These are phyloP conservation scores for Osmanthus fragrans DNA, from an alignment of 257 asterid species.

Conservation along the genomic window DNA sequence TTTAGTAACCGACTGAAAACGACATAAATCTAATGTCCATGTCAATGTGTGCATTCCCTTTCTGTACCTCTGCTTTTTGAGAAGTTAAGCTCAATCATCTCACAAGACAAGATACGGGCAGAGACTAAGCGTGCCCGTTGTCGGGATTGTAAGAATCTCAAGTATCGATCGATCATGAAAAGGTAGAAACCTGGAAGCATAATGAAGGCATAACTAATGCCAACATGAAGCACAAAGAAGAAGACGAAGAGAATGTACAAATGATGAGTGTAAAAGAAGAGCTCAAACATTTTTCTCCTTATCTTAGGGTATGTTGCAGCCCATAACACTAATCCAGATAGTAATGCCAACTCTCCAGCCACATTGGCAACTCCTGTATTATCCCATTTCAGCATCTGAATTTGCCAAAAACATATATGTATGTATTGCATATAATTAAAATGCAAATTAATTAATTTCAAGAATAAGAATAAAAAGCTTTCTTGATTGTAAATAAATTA, in stretches of 20 bases:
- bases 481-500: conserved; percentile 15
- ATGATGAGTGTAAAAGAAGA: conserved; percentile 87
- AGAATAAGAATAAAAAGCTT: neutral
- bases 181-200: conserved; percentile 90
- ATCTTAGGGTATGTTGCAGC: conserved; percentile 60
- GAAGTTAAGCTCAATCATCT: conserved; percentile 72
- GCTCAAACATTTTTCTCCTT: conserved; percentile 77
- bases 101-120: conserved; percentile 65
- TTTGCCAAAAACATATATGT: neutral
- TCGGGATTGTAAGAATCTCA: conserved; percentile 78
- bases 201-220: conserved; percentile 47
- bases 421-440: too few species aligned
- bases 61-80: conserved; percentile 58
- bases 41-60: too few species aligned
- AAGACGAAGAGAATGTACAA: conserved; percentile 66
- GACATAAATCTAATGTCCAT: too few species aligned
- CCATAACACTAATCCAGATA: conserved; percentile 74
- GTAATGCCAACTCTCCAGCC: conserved; percentile 77
- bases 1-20: too few species aligned
- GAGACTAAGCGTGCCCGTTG: conserved; percentile 56
- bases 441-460: neutral
- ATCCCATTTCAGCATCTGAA: conserved; percentile 72
- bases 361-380: conserved; percentile 57
- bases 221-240: conserved; percentile 78
- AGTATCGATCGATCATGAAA: conserved; percentile 73